Conservation (phyloP, 1,284 basidiomycete genomes). For the Paramarasmius palmivorus region DNA sequence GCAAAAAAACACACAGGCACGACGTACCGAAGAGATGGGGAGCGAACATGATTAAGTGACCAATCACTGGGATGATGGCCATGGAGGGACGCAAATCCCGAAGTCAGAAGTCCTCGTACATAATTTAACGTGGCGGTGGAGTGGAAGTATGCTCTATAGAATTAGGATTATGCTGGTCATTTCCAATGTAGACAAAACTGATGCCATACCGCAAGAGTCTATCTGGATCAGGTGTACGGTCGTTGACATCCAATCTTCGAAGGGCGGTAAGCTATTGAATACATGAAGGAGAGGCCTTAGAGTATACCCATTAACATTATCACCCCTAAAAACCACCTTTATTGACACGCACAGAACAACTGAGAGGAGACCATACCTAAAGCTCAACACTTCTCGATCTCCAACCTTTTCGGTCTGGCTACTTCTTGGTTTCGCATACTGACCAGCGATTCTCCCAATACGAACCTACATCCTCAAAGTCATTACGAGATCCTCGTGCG, state of each 20-base stretch:
- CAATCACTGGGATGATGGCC: conserved; percentile 79
- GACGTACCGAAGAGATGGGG: conserved; percentile 70
- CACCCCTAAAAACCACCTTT: conserved; percentile 60
- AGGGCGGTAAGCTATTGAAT: conserved; percentile 4
- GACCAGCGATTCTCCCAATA: conserved; percentile 91
- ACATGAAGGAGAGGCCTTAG: conserved; percentile 7
- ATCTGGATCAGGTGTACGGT: conserved; percentile 88
- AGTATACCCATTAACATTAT: conserved; percentile 88
- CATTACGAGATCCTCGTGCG: conserved; percentile 13
- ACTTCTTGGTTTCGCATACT: conserved; percentile 95
- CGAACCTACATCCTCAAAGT: conserved; percentile 53
- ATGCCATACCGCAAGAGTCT: conserved; percentile 69
- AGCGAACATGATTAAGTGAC: conserved; percentile 92
- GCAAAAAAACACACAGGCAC: conserved; percentile 20
- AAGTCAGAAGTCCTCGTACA: conserved; percentile 84
- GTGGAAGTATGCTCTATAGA: conserved; percentile 88
- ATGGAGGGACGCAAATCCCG: conserved; percentile 90
- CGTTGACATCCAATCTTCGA: conserved; percentile 71
- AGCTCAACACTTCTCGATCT: conserved; percentile 73
- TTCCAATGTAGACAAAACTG: neutral
- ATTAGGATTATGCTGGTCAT: neutral
- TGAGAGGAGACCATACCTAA: conserved; percentile 53
- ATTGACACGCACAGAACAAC: neutral
- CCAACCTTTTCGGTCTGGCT: conserved; percentile 82
- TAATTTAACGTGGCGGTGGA: conserved; percentile 93